Conservation (phyloP, 331 rosid species). For the Pyrus hybrid region DNA sequence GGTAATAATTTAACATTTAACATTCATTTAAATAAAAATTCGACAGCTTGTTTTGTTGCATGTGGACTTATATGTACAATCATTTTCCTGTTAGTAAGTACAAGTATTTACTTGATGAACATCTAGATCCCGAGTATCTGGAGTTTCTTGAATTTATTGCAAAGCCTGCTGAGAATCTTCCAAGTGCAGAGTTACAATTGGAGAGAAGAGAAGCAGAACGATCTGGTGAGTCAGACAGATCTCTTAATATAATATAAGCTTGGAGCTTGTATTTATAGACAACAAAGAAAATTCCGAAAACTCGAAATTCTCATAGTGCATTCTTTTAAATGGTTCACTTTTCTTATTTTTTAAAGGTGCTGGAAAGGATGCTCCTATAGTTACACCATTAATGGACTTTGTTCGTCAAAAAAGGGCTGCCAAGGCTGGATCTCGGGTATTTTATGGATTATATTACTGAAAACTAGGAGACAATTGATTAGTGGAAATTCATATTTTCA, state of each 20-base stretch:
- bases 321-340: not conserved
- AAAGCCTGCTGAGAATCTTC: slow-evolving; percentile 82
- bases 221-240: slow-evolving; percentile 47
- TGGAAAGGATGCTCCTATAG: slow-evolving; percentile 57
- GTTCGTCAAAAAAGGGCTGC: slow-evolving; percentile 68
- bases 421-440: slow-evolving; percentile 63
- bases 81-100: slow-evolving; percentile 31
- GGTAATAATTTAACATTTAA: slow-evolving; percentile 31
- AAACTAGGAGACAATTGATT: not conserved
- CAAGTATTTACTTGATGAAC: slow-evolving; percentile 36
- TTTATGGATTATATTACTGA: not conserved
- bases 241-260: slow-evolving; percentile 9
- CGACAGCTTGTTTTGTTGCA: not conserved
- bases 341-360: slow-evolving; percentile 41
- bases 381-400: slow-evolving; percentile 88
- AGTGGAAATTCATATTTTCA: not conserved
- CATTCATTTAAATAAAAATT: not conserved
- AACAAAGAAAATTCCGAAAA: not conserved
- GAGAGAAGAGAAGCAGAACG: slow-evolving; percentile 95
- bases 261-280: no score
- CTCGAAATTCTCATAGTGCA: not conserved
- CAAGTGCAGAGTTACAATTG: slow-evolving; percentile 88
- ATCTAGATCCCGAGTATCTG: slow-evolving; percentile 78
- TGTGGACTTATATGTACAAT: slow-evolving; percentile 9
- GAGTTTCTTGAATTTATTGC: slow-evolving; percentile 80